A percentile compares a stretch with the other conserved stretches of the same genome.
Conservation (phyloP, 208 protist genomes). For the Leishmania turanica region DNA sequence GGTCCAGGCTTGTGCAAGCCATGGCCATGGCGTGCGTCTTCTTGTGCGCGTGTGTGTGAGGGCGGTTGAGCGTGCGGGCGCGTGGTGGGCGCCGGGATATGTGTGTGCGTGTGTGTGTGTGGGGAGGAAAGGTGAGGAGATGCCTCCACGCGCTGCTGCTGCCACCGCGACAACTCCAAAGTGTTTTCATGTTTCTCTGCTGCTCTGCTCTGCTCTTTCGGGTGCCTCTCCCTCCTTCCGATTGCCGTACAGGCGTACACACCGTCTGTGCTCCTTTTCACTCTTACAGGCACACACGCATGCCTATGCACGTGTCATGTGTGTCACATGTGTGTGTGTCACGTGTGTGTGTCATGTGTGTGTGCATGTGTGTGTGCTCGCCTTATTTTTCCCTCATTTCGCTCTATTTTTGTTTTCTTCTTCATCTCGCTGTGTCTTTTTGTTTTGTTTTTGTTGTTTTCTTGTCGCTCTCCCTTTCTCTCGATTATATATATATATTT, state of each 20-base stretch:
- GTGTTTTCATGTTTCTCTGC: neutral
- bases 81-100: neutral
- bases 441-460: neutral
- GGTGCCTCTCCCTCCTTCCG: neutral
- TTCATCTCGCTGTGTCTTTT: neutral
- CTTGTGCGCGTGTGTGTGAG: neutral
- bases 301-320: neutral
- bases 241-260: neutral
- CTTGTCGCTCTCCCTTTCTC: neutral
- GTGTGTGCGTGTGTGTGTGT: neutral
- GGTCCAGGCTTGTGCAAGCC: neutral
- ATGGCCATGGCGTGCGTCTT: neutral
- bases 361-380: neutral
- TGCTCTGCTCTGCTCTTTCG: neutral
- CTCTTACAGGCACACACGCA: neutral
- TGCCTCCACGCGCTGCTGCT: neutral
- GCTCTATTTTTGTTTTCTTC: neutral
- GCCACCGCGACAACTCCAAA: slow-evolving; percentile 2
- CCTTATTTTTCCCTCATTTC: neutral
- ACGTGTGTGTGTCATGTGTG: neutral
- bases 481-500: too few relatives aligned
- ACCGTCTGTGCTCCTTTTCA: neutral
- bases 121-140: neutral
- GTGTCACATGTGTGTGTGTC: neutral
- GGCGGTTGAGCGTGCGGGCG: neutral